Evolutionary conservation across 2,329 filamentous ascomycete genomes (phyloP), one percentile per base, ranked within the genome.

Genomic region (Cytospora piceae): DNA sequence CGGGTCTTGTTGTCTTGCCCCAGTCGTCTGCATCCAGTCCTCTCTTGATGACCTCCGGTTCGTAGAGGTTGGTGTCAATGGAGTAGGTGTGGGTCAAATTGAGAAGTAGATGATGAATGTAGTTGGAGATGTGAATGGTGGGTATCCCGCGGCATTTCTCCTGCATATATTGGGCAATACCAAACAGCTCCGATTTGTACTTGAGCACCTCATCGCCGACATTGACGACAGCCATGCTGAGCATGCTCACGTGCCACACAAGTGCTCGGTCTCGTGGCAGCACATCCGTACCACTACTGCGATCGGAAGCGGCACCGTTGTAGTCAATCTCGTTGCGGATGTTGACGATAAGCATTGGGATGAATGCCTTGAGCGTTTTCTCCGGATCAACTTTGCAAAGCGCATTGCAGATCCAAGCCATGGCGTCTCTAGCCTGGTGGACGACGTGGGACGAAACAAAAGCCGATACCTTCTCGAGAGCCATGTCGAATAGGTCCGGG

Each of bases 171-270:
- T 91, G 84, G 15, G 94, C 93, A 75, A 99, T 94, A 68, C 93
- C 91, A 69, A 97, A 92, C 2, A 99, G 85, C 58, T 98, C 91
- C 59, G 92, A 83, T 77, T 93, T 93, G 82, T 96, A 96, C 67
- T 90, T 90, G 67, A 99, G 83, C 17, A 98, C 92, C 70, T 95
- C 92, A 70, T 90, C 88, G 39, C 95, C 95, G 55, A 99, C 93
- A 73, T 99, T 95, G 3, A 99, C 95, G 27, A 97, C 93, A 67
- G 93, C 95, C 94, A 99, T 99, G 74, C 94, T 96, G 6, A 99
- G 85, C 82, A 99, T 93, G 77, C 93, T 97, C 46, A 67, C 87
- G 74, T 98, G 92, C 96, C 96, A 99, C 0, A 99, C 94, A 20
- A 99, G 81, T 4, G 92, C 95, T 63, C 95, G 86, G 75, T 99